A percentile compares a stretch with the other conserved stretches of the same genome.
These are phyloP conservation scores for Urochloa ruziziensis DNA, from an alignment of 176 grass and related monocot genomes.

Conservation along the genomic window DNA sequence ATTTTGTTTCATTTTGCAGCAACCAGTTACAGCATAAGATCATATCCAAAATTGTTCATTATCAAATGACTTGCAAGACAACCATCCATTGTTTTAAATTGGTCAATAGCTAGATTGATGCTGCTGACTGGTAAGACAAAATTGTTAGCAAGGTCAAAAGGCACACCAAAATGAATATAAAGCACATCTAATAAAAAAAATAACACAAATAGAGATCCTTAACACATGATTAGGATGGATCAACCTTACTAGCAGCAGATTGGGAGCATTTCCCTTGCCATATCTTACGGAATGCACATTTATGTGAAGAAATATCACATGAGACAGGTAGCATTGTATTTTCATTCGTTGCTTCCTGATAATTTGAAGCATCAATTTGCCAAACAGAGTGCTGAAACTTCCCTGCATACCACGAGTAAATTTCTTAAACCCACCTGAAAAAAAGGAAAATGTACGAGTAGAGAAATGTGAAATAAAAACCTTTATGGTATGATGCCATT, in stretches of 20 bases:
- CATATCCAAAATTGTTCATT: neutral
- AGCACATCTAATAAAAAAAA: conserved; percentile 17
- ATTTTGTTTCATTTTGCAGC: neutral
- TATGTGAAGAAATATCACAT: conserved; percentile 47
- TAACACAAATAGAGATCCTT: conserved; percentile 12
- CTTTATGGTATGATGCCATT: conserved; percentile 94
- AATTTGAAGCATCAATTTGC: conserved; percentile 53
- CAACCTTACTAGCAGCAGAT: conserved; percentile 86
- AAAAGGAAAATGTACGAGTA: conserved; percentile 23
- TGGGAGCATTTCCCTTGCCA: conserved; percentile 82
- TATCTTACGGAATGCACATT: conserved; percentile 74
- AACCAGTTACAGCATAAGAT: neutral
- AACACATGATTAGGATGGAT: conserved; percentile 15
- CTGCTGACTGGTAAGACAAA: no score
- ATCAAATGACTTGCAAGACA: neutral
- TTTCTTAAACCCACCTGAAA: conserved; percentile 2
- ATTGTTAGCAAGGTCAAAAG: conserved; percentile 11
- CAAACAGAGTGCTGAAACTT: conserved; percentile 88
- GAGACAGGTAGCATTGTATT: conserved; percentile 38
- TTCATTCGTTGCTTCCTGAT: conserved; percentile 41
- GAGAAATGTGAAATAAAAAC: conserved; percentile 34
- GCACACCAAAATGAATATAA: conserved; percentile 24
- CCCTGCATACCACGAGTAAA: conserved; percentile 46
- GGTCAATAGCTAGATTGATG: no score
- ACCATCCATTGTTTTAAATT: neutral